phyloP scores from a whole-genome alignment of 169 alveolate species.

The Besnoitia besnoiti region DNA sequence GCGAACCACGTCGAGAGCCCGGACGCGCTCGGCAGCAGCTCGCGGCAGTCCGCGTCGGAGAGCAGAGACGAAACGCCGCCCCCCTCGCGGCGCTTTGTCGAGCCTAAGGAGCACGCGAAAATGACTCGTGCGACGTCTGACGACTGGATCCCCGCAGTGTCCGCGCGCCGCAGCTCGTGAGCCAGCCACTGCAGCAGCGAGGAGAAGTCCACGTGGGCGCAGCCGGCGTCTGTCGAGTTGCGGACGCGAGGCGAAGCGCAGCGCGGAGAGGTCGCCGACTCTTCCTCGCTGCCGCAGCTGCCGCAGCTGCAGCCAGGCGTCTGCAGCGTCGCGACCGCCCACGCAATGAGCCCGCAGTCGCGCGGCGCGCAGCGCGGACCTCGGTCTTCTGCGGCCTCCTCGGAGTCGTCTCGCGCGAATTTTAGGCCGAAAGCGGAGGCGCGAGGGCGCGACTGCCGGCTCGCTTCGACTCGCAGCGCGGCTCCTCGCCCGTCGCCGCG shows the following conservation, averaged over 20 bases:
- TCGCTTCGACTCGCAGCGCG: neutral
- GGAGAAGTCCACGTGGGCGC: conserved; percentile 22
- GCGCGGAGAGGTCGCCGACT: neutral
- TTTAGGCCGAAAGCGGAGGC: too few relatives aligned
- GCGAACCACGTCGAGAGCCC: neutral
- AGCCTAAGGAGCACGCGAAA: neutral
- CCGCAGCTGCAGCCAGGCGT: neutral
- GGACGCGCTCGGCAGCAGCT: neutral
- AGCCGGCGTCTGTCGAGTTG: too few relatives aligned
- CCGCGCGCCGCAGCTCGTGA: neutral
- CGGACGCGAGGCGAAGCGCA: neutral
- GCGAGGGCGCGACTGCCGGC: too few relatives aligned
- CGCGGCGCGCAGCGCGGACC: neutral
- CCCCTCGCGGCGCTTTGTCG: neutral
- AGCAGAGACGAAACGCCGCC: neutral
- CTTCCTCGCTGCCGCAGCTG: too few relatives aligned
- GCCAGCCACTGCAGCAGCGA: neutral
- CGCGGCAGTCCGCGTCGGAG: neutral
- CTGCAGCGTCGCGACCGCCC: neutral
- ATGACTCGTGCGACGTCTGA: neutral
- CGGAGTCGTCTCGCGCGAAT: neutral
- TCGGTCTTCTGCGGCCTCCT: too few relatives aligned
- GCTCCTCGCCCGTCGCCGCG: neutral
- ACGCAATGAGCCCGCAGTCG: conserved; percentile 12
- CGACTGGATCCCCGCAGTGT: neutral